Evolutionary conservation across 1,139 yeast species (phyloP), one percentile per base, ranked within the genome.

Genomic region (Candida freyschussii): DNA sequence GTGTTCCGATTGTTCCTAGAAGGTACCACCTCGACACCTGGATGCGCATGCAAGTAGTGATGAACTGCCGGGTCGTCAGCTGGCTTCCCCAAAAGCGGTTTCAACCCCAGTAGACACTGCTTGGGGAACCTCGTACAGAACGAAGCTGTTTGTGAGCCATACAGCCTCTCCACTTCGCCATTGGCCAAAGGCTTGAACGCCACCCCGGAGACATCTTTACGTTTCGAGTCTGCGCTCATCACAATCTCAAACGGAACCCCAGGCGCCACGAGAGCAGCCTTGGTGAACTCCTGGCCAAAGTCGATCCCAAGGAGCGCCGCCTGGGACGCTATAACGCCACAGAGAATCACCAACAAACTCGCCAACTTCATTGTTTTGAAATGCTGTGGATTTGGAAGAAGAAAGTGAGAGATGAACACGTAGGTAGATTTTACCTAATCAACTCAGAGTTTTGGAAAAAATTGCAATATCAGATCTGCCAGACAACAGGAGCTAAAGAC

Each of bases 221-320:
- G 70, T 57, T 87, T 86, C 7, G 96, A 84, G 52, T 91, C 97
- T 25, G 85, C 81, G 5, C 96, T 85, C 40, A 91, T 63, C 10
- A 91, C 81, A 30, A 91, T 72, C 52, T 91, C 98, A 55, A 87
- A 79, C 13, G 89, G 82, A 19, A 87, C 75, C 8, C 89, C 86
- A 1, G 97, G 97, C 0, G 96, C 96, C 29, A 93, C 81, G 33
- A 91, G 65, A 31, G 82, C 85, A 2, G 95, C 86, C 56, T 93
- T 91, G 22, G 91, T 76, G 64, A 69, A 83, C 53, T 87, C 94
- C 39, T 84, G 82, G 34, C 99, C 98, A 53, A 73, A 80, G 57
- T 91, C 99, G 28, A 91, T 67, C 17, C 96, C 97, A 31, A 91
- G 62, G 13, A 91, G 72, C 3, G 95, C 94, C 7, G 73, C 72